These are phyloP conservation scores for Linnemannia hyalina DNA, from an alignment of 192 early-diverging fungal species.

Conservation along the genomic window DNA sequence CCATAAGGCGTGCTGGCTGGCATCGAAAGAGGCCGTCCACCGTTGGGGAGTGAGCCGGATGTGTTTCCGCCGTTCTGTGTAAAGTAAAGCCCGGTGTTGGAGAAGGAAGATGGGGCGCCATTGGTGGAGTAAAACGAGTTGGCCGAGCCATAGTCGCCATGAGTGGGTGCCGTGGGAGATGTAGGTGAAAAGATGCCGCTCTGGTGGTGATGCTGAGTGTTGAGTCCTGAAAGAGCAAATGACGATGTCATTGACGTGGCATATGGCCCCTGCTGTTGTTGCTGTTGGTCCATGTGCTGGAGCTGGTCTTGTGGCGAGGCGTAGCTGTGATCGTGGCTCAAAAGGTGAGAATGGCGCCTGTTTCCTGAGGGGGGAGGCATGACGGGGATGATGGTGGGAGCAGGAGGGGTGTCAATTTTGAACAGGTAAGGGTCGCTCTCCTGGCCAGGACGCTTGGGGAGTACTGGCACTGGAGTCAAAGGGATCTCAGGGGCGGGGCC, in stretches of 20 bases:
- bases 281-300: conserved; percentile 48
- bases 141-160: conserved; percentile 34
- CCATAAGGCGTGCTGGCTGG: conserved; percentile 33
- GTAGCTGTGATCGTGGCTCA: conserved; percentile 48
- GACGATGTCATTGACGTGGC: conserved; percentile 24
- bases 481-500: conserved; percentile 31
- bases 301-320: conserved; percentile 45
- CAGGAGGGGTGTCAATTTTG: conserved; percentile 45
- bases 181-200: conserved; percentile 41
- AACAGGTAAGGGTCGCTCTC: conserved; percentile 47
- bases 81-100: conserved; percentile 37
- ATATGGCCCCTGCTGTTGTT: conserved; percentile 35
- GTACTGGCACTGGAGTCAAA: conserved; percentile 44
- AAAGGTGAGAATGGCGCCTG: conserved; percentile 44
- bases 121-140: conserved; percentile 35
- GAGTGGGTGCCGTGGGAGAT: conserved; percentile 37
- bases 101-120: conserved; percentile 30
- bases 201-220: conserved; percentile 41
- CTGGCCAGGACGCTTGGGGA: conserved; percentile 46
- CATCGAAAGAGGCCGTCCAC: conserved; percentile 35
- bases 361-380: conserved; percentile 22
- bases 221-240: conserved; percentile 36
- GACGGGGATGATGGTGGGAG: conserved; percentile 34
- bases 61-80: conserved; percentile 22
- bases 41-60: conserved; percentile 1